A percentile compares a stretch with the other conserved stretches of the same genome.
Conservation (phyloP, 148 eudicot genomes). For the Fallopia convolvulus region DNA sequence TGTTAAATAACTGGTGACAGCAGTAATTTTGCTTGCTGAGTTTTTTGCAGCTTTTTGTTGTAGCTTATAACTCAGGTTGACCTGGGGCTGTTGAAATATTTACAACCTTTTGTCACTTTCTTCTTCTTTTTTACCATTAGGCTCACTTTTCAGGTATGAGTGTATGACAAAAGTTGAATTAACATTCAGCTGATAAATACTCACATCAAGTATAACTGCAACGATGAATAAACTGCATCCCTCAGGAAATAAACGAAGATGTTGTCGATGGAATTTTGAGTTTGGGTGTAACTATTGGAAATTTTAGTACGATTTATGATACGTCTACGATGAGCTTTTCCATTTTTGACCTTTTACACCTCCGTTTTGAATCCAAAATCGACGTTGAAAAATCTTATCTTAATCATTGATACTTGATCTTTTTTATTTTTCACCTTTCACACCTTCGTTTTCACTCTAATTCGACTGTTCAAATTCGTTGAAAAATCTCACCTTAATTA, state of each 20-base stretch:
- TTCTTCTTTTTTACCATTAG: too few relatives aligned
- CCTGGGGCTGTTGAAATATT: not conserved
- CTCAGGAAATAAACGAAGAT: not conserved
- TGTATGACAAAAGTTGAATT: not conserved
- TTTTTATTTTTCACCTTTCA: too few relatives aligned
- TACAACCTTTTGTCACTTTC: too few relatives aligned
- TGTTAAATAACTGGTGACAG: not conserved
- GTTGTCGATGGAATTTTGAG: not conserved
- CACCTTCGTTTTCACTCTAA: too few relatives aligned
- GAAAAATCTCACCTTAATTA: too few relatives aligned
- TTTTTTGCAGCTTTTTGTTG: conserved; percentile 8
- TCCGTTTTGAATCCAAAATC: too few relatives aligned
- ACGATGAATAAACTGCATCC: not conserved
- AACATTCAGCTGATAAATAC: not conserved
- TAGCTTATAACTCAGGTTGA: not conserved
- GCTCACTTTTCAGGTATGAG: too few relatives aligned
- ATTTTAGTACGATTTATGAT: not conserved
- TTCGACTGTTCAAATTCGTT: too few relatives aligned
- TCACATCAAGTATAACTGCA: not conserved
- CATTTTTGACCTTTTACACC: too few relatives aligned
- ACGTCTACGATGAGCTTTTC: too few relatives aligned
- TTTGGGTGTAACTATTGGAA: not conserved
- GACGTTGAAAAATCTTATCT: too few relatives aligned
- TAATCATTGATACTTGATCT: too few relatives aligned
- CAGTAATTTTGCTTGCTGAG: conserved; percentile 6